phyloP scores from a whole-genome alignment of 2,329 filamentous ascomycete species.

The Rhynchosporium graminicola region DNA sequence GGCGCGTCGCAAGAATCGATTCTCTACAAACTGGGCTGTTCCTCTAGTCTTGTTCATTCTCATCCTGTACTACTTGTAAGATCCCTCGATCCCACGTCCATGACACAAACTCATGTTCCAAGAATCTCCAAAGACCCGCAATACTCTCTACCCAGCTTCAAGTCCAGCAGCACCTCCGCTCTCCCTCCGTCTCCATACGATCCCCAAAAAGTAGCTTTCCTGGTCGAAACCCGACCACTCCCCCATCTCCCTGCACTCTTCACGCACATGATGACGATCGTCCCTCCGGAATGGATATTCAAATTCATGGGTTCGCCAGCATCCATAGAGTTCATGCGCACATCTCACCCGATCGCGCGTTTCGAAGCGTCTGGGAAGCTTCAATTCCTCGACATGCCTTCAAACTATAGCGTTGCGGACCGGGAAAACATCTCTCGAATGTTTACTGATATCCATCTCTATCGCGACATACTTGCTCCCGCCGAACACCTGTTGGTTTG shows the following conservation, averaged over 20 bases:
- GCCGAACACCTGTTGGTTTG: conserved; percentile 57
- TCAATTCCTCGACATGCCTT: conserved; percentile 50
- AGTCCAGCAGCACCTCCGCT: not conserved
- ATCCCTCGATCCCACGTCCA: not conserved
- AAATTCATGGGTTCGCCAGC: conserved; percentile 54
- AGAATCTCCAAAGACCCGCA: conserved; percentile 19
- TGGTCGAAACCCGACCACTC: conserved; percentile 54
- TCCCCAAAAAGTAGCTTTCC: conserved; percentile 54
- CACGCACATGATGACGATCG: conserved; percentile 56
- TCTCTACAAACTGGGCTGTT: conserved; percentile 15
- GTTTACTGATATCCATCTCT: conserved; percentile 54
- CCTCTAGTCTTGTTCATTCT: conserved; percentile 17
- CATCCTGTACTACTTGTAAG: conserved; percentile 24
- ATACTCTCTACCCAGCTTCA: conserved; percentile 7
- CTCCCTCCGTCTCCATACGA: conserved; percentile 41
- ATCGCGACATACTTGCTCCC: conserved; percentile 51
- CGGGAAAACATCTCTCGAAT: conserved; percentile 52
- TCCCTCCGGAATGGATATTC: conserved; percentile 58
- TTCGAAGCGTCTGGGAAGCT: conserved; percentile 52
- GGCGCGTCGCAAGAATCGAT: conserved; percentile 7
- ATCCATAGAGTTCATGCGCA: conserved; percentile 47
- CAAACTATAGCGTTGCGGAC: conserved; percentile 46
- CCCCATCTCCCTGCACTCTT: conserved; percentile 53
- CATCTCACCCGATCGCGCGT: conserved; percentile 47
- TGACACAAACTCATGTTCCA: not conserved